phyloP scores from a whole-genome alignment of 2,329 filamentous ascomycete species.

The Trichoderma asperellum region DNA sequence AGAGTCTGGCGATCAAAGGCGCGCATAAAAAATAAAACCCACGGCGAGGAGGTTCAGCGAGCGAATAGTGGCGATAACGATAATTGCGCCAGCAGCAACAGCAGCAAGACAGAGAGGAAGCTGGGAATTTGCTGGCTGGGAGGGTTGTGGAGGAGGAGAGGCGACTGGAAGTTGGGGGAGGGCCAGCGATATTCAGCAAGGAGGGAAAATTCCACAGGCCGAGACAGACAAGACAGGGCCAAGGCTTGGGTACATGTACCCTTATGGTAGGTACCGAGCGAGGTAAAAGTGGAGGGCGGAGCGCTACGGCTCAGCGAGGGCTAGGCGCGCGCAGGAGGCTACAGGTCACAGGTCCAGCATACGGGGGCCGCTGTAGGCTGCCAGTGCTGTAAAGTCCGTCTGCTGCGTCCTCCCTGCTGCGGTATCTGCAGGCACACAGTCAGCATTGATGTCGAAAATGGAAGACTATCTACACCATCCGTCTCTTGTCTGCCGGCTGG shows the following conservation, averaged over 20 bases:
- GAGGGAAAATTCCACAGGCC: conserved; percentile 28
- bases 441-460: neutral
- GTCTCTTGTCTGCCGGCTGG: neutral
- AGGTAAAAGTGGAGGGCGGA: conserved; percentile 22
- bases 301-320: conserved; percentile 27
- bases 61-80: conserved; percentile 7
- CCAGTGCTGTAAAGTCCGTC: neutral
- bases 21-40: neutral
- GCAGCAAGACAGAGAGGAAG: conserved; percentile 4
- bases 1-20: conserved; percentile 15
- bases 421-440: neutral
- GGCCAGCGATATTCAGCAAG: conserved; percentile 23
- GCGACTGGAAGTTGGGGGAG: conserved; percentile 19
- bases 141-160: conserved; percentile 12
- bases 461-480: neutral
- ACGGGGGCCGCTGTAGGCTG: neutral
- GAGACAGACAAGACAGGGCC: conserved; percentile 23
- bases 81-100: conserved; percentile 23
- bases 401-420: neutral
- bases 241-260: neutral
- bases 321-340: conserved; percentile 6
- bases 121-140: conserved; percentile 17
- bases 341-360: conserved; percentile 10
- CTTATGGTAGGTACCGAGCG: conserved; percentile 20
- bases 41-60: conserved; percentile 8